These are phyloP conservation scores for Fusarium duplospermum DNA, from an alignment of 2,329 filamentous ascomycete genomes.

Conservation along the genomic window DNA sequence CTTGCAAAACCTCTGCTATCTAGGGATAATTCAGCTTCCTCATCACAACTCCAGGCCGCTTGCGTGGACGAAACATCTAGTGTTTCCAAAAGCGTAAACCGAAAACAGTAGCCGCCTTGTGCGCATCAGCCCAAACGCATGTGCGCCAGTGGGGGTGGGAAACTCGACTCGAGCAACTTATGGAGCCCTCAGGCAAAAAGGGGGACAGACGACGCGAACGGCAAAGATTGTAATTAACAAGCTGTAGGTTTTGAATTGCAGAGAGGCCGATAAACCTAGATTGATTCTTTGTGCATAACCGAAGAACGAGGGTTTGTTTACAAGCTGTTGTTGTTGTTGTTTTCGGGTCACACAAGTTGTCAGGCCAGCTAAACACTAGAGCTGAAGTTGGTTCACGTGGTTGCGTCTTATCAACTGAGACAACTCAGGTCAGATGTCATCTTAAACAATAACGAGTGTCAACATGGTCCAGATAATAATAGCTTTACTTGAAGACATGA, in stretches of 20 bases:
- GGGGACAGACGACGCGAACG: constrained; percentile 7
- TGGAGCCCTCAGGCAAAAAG: constrained; percentile 14
- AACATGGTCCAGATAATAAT: neutral
- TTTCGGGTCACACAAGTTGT: neutral
- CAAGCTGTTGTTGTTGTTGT: neutral
- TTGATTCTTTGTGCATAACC: neutral
- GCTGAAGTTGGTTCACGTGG: neutral
- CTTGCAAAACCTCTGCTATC: neutral
- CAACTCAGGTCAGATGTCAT: neutral
- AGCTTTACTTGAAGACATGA: neutral
- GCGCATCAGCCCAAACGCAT: neutral
- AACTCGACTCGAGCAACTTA: neutral
- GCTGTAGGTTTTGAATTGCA: constrained; percentile 5
- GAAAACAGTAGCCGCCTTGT: constrained; percentile 7
- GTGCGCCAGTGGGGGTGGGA: constrained; percentile 15
- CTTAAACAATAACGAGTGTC: neutral
- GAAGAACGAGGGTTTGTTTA: neutral
- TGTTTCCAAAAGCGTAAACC: neutral
- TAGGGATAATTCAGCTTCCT: neutral
- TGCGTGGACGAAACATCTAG: neutral
- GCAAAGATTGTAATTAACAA: constrained; percentile 16
- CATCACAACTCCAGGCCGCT: neutral
- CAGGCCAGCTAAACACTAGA: neutral
- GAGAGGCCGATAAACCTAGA: neutral
- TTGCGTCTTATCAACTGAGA: neutral